Evolutionary conservation across 306 rosid genomes (phyloP), one percentile per base, ranked within the genome.

Genomic region (Astragalus membranaceus): DNA sequence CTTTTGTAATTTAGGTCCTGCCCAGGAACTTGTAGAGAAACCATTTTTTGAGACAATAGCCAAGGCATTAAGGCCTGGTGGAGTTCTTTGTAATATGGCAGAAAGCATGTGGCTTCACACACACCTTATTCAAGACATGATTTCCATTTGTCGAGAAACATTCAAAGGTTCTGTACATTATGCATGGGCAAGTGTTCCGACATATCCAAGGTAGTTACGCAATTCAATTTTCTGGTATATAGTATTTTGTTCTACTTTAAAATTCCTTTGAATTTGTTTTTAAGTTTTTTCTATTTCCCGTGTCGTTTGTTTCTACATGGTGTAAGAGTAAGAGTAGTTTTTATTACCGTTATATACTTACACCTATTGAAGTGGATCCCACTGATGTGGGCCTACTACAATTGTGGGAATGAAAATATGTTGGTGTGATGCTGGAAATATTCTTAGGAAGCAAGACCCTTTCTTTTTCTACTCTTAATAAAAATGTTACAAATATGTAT

Each of bases 61-160:
- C n/a, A 84, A 52, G 78, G 96, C 99, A 73, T 83, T 95, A 66
- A 84, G 95, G 78, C 91, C 96, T 41, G 99, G 97, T 2, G 99
- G 99, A 44, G 95, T 95, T 64, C 92, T 95, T 36, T 95, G 99
- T 74, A 95, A 95, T 77, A 95, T 95, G 99, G 95, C 97, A 8
- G 99, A 95, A 81, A 95, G 99, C 66, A 88, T 95, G 96, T 95
- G 99, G 99, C 99, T 95, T 47, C 99, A 95, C 67, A 91, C 99
- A 16, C 99, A 95, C 82, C 97, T 95, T 57, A 87, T 95, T 83
- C 81, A 87, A 75, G 91, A 89, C 39, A 86, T 95, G 95, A 54
- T 95, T 14, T 83, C 91, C 41, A 67, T 86, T 70, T 95, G 96
- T 75, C 83, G 54, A 15, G 83, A 85, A 78, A 91, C 74, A 53